Conservation (phyloP, 176 grass and related monocot genomes). For the Bolboschoenus planiculmis region DNA sequence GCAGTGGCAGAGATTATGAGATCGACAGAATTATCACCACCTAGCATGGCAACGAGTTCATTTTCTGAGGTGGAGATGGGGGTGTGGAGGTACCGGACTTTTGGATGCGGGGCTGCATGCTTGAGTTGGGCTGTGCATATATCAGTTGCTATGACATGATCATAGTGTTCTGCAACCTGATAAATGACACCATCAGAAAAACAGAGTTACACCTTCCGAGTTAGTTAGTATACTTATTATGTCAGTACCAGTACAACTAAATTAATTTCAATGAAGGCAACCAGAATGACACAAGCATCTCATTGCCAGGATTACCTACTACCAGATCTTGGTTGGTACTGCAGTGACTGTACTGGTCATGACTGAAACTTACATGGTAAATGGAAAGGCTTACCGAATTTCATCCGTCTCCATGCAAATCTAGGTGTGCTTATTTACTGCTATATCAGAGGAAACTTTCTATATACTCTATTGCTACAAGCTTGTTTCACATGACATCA, state of each 20-base stretch:
- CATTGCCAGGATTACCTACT: neutral
- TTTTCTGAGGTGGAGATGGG: conserved; percentile 46
- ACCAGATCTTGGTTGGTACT: neutral
- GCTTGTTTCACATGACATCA: neutral
- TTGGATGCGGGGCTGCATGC: conserved; percentile 31
- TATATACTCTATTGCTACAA: too few species aligned
- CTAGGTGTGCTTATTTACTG: neutral
- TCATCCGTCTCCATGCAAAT: neutral
- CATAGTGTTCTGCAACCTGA: conserved; percentile 41
- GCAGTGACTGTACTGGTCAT: too few species aligned
- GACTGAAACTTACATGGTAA: neutral
- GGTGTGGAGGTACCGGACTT: conserved; percentile 51
- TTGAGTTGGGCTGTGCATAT: conserved; percentile 47
- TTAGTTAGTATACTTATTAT: conserved; percentile 18
- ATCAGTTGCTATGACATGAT: conserved; percentile 51
- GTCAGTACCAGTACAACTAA: neutral
- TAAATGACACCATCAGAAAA: neutral
- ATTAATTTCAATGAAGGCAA: neutral
- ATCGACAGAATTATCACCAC: conserved; percentile 58
- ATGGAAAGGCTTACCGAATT: neutral
- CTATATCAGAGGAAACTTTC: neutral
- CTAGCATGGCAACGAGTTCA: conserved; percentile 39
- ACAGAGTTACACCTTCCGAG: conserved; percentile 34
- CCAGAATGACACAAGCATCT: neutral
- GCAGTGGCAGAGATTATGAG: conserved; percentile 43